Base-by-base conservation (phyloP, 257 asterid genomes). In the Przewalskia tangutica region DNA sequence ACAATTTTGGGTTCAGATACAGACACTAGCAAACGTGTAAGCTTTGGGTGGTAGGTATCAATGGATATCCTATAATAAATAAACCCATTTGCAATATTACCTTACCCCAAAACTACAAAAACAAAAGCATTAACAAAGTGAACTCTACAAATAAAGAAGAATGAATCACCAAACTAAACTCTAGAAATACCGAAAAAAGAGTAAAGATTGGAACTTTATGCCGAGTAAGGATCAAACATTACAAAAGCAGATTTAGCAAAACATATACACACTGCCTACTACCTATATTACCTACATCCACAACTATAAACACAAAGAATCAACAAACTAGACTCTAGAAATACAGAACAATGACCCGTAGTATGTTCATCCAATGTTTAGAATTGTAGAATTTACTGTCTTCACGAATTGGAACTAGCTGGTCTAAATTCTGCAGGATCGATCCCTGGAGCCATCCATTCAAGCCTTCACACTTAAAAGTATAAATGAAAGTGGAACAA, bases 1-100 rank as follows among this genome's bases (percentile, higher is more conserved):
- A 82, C 20, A 55, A 76, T 92, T 95, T 94, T 92, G 90, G 40
- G 67, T 54, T 23, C 13, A 34, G 18, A n/a, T 51, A 53, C 13
- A 50, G 46, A 20, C 65, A 51, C 62, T 54, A 53, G 59, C 23
- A 76, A 50, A 23, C 12, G 10, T 51, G 6, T 76, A 16, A 71
- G 2, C n/a, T 9, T 77, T 77, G 32, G 32, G 48, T 53, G 40
- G 64, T 54, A 42, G 59, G 50, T 14, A 27, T 51, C 13, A 40
- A 4, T 17, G 13, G 23, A 27, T 55, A 53, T 53, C n/a, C 17
- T 17, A 20, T 46, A 73, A 20, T 0, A 50, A 17, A 11, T 63
- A 36, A 11, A 18, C 77, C 1, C 54, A 16, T 14, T 0, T n/a
- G n/a, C 16, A 3, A 20, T 60, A 20, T 23, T 59, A 17, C 16